Evolutionary conservation across 2,329 filamentous ascomycete genomes (phyloP).

Genomic region (Sporothrix globosa): DNA sequence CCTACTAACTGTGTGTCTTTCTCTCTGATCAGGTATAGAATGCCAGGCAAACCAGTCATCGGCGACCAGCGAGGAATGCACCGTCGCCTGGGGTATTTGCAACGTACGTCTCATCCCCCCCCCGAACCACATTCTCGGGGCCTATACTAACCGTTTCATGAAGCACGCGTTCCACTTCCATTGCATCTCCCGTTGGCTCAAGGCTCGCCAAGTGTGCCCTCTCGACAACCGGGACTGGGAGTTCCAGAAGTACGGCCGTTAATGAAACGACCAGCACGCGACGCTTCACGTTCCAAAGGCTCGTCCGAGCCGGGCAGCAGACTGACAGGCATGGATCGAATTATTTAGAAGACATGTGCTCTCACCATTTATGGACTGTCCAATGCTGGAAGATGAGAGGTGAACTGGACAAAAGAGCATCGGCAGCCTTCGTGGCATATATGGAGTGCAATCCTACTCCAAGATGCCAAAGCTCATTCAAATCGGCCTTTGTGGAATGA

Average conservation of each 20-base stretch:
- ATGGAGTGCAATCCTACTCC: neutral
- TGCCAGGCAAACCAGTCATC: constrained; percentile 99
- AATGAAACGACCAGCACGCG: constrained; percentile 30
- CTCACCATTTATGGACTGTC: neutral
- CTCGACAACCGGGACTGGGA: constrained; percentile 99
- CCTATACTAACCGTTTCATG: neutral
- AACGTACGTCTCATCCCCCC: constrained; percentile 69
- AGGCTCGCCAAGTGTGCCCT: constrained; percentile 97
- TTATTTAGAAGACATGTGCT: too few species aligned
- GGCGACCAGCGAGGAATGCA: constrained; percentile 96
- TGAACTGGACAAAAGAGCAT: neutral
- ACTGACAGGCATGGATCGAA: neutral
- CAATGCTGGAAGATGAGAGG: neutral
- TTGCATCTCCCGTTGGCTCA: constrained; percentile 98
- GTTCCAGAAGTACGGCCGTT: constrained; percentile 95
- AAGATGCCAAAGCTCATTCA: too few species aligned
- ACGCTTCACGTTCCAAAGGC: neutral
- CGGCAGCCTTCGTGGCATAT: neutral
- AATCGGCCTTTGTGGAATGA: neutral
- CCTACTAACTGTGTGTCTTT: constrained; percentile 15
- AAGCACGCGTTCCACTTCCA: constrained; percentile 99
- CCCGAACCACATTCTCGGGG: neutral
- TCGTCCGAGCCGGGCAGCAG: neutral
- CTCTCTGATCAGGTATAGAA: constrained; percentile 72
- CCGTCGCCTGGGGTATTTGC: constrained; percentile 98